phyloP scores from a whole-genome alignment of 768 basidiomycete species.

The Russula vinacea region DNA sequence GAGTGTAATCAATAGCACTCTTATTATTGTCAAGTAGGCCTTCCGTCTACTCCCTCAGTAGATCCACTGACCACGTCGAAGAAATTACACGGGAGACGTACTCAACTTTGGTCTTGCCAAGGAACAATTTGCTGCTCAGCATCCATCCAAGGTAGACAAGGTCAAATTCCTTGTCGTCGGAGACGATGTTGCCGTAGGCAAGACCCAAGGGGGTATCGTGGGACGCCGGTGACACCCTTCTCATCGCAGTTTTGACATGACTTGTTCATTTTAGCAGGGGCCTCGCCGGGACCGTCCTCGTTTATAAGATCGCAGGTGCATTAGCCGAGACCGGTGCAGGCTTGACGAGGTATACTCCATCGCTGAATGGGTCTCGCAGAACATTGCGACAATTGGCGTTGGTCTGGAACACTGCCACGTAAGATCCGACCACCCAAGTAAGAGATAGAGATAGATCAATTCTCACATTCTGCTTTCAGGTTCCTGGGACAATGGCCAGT shows the following conservation, averaged over 20 bases:
- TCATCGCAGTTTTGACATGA: not conserved
- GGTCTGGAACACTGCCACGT: conserved; percentile 90
- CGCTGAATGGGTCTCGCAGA: conserved; percentile 63
- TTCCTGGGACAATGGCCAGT: conserved; percentile 68
- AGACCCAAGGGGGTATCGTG: conserved; percentile 76
- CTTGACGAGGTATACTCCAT: conserved; percentile 64
- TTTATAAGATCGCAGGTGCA: conserved; percentile 90
- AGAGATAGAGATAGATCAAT: not conserved
- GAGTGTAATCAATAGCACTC: conserved; percentile 46
- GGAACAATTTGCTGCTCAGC: conserved; percentile 72
- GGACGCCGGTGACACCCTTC: conserved; percentile 58
- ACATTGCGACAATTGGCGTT: conserved; percentile 78
- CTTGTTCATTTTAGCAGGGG: conserved; percentile 48
- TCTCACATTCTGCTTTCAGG: conserved; percentile 40
- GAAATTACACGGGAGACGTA: conserved; percentile 88
- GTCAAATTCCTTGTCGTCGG: conserved; percentile 81
- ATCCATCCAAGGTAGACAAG: conserved; percentile 62
- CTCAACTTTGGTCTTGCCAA: conserved; percentile 89
- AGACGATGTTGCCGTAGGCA: conserved; percentile 87
- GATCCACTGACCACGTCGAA: conserved; percentile 33
- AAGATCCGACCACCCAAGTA: conserved; percentile 3
- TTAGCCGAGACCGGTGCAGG: conserved; percentile 63
- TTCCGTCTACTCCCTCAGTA: not conserved
- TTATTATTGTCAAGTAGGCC: conserved; percentile 78
- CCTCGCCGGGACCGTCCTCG: conserved; percentile 74